Base-by-base conservation (phyloP, 2,329 filamentous ascomycete species). In the Penicillium paneum region DNA sequence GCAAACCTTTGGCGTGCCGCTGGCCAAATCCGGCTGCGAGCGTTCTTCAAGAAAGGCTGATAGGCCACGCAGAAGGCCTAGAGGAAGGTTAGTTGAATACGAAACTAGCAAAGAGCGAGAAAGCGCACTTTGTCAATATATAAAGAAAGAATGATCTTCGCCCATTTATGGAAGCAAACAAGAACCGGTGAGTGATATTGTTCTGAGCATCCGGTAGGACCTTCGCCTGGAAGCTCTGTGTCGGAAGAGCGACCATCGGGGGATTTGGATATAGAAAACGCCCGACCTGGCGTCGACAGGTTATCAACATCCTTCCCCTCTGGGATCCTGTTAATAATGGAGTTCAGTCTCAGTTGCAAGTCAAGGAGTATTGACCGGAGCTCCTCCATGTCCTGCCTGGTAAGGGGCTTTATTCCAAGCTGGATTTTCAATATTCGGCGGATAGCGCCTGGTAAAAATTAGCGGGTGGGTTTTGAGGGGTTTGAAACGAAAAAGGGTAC, bases 31-130 rank as follows among this genome's bases (percentile, higher is more conserved):
- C 75, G 73, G 60, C 76, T 78, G 52, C 74, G 76, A 15, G 74
- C 73, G 52, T 78, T 78, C 57, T 78, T 79, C 15, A 79, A 63
- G 39, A 79, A 78, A 8, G 76, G 76, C 53, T 77, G 76, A 56
- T 78, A 79, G 21, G 75, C 74, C 47, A 78, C 73, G 54, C 76
- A 78, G 46, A 74, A 77, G 6, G 74, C 73, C 72, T 75, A 31
- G 7, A n/a, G 10, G 19, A 68, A 52, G 13, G 26, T 47, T 7
- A 50, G 26, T 36, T 15, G 3, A 35, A 21, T 12, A 19, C 13
- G 5, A 19, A 28, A 15, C 0, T 3, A n/a, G 5, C 4, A n/a
- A 29, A n/a, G 10, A 21, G 43, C 7, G 17, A 32, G 7, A n/a
- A 47, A 17, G 24, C 59, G 26, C 29, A 77, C 69, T 63, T 77